These are phyloP conservation scores for Zymoseptoria passerinii DNA, from an alignment of 2,329 filamentous ascomycete genomes.

Conservation along the genomic window DNA sequence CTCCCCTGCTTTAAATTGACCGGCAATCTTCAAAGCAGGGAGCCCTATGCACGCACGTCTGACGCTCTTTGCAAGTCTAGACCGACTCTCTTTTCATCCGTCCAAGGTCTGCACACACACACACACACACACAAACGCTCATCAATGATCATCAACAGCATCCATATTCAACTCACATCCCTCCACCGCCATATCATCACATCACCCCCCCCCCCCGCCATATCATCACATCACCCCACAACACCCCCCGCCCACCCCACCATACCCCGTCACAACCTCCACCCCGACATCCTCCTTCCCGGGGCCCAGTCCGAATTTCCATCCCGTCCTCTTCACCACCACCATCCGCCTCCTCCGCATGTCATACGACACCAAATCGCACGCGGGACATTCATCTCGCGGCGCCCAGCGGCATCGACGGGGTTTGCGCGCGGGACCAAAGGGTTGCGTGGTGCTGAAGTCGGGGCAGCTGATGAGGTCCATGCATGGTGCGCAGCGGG, in stretches of 20 bases:
- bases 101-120: no score
- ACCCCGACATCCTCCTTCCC: slow-evolving; percentile 15
- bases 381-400: slow-evolving; percentile 20
- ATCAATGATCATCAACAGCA: no score
- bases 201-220: no score
- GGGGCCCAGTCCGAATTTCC: slow-evolving; percentile 20
- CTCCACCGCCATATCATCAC: no score
- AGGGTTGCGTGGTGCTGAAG: slow-evolving; percentile 23
- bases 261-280: slow-evolving; percentile 14
- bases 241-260: not conserved
- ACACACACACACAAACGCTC: no score
- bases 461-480: slow-evolving; percentile 36
- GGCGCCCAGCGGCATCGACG: slow-evolving; percentile 15
- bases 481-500: slow-evolving; percentile 35
- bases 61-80: not conserved
- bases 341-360: slow-evolving; percentile 20
- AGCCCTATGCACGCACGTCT: not conserved
- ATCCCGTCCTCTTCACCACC: slow-evolving; percentile 20
- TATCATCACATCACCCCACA: not conserved
- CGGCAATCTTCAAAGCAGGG: not conserved
- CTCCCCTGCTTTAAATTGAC: not conserved
- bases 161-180: no score
- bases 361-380: slow-evolving; percentile 21
- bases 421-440: slow-evolving; percentile 19
- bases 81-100: not conserved